Conservation (phyloP, 306 rosid genomes). For the Castanea crenata region DNA sequence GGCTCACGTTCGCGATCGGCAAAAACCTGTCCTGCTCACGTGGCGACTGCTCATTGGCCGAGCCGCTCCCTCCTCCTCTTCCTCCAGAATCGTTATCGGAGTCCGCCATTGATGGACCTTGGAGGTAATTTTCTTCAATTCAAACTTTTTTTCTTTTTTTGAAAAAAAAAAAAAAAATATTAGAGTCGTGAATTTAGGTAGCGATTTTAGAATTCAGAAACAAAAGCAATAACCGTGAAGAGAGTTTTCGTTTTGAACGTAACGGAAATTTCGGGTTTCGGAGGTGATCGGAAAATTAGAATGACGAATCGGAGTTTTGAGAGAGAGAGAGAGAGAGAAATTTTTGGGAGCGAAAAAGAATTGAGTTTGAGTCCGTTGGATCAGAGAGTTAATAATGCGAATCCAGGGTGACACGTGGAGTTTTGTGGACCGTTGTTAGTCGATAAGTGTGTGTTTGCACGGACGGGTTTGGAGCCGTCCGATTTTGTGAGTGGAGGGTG, state of each 20-base stretch:
- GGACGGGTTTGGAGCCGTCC: not conserved
- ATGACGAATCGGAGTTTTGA: too few species aligned
- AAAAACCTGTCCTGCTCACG: constrained; percentile 82
- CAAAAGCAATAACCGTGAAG: not conserved
- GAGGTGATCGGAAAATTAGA: not conserved
- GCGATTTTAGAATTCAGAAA: not conserved
- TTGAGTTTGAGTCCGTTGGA: constrained; percentile 42
- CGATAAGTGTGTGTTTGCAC: constrained; percentile 51
- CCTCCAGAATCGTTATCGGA: constrained; percentile 91
- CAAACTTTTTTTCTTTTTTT: too few species aligned
- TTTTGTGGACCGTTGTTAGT: constrained; percentile 36
- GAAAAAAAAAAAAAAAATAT: too few species aligned
- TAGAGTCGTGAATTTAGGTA: too few species aligned
- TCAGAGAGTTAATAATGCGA: constrained; percentile 41
- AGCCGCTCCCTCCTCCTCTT: constrained; percentile 22
- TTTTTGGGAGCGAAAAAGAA: constrained; percentile 17
- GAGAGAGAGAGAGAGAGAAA: not conserved
- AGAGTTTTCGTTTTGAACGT: not conserved
- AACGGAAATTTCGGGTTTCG: not conserved
- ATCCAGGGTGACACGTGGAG: constrained; percentile 47
- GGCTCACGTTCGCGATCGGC: constrained; percentile 86
- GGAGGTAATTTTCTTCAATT: not conserved
- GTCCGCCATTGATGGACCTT: constrained; percentile 55
- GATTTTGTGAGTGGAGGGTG: constrained; percentile 29
- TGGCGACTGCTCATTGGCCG: constrained; percentile 52